phyloP scores from a whole-genome alignment of 2,329 filamentous ascomycete species.

The Pseudogymnoascus sp. region DNA sequence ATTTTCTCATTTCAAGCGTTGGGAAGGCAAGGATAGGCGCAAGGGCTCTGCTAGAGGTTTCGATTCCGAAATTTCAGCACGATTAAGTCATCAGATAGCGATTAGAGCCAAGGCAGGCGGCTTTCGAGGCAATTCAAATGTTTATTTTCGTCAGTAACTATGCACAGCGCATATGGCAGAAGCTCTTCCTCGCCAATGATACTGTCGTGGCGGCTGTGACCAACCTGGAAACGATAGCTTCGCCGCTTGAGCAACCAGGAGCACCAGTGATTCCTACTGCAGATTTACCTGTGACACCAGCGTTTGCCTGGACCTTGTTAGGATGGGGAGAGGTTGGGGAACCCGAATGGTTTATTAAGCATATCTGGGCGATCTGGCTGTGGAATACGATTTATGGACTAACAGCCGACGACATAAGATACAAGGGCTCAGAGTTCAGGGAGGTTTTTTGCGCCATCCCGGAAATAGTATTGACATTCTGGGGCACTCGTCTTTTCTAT shows the following conservation, averaged over 20 bases:
- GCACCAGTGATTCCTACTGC: neutral
- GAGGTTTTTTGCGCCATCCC: neutral
- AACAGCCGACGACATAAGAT: neutral
- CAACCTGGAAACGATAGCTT: slow-evolving; percentile 1
- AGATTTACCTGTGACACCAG: neutral
- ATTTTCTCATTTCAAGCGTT: neutral
- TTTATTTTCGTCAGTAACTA: slow-evolving; percentile 6
- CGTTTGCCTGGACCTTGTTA: neutral
- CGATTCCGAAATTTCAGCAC: neutral
- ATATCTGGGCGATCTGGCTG: neutral
- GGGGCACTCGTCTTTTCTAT: neutral
- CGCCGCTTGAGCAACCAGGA: neutral
- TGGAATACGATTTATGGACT: slow-evolving; percentile 4
- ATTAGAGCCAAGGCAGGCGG: neutral
- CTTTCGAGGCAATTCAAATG: neutral
- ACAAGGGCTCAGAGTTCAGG: neutral
- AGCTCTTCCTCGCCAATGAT: neutral
- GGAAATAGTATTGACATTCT: neutral
- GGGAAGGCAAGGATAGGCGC: neutral
- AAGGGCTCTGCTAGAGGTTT: neutral
- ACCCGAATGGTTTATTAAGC: neutral
- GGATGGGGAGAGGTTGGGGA: neutral
- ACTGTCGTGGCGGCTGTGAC: neutral
- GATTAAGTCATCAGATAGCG: neutral
- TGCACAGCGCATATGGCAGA: neutral